A percentile compares a stretch with the other conserved stretches of the same genome.
Evolutionary conservation across 495 filamentous ascomycete genomes (phyloP).

Genomic region (Aspergillus incahuasiensis): DNA sequence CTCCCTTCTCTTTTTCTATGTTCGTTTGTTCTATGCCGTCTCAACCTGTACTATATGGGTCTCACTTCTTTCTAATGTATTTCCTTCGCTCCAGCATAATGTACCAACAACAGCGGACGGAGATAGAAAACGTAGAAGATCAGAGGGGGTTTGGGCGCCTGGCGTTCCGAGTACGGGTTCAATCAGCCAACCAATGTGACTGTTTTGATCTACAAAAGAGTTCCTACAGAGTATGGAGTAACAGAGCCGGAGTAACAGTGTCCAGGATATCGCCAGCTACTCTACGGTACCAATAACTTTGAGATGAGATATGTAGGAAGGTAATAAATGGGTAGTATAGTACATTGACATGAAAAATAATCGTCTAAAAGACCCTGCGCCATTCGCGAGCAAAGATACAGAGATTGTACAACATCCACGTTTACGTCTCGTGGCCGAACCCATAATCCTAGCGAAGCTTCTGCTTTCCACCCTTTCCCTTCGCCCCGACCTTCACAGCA

Average conservation of each 20-base stretch:
- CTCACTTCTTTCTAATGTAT: neutral
- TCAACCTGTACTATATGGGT: conserved; percentile 18
- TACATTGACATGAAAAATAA: conserved; percentile 33
- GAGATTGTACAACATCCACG: conserved; percentile 17
- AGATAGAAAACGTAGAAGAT: neutral
- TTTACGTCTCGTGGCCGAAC: neutral
- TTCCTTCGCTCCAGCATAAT: conserved; percentile 4
- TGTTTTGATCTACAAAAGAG: neutral
- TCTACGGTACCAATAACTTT: neutral
- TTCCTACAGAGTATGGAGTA: neutral
- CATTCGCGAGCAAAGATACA: conserved; percentile 31
- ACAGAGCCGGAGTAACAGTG: neutral
- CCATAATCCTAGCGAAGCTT: conserved; percentile 18
- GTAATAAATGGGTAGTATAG: conserved; percentile 24
- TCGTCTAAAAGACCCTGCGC: conserved; percentile 33
- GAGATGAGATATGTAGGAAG: conserved; percentile 22
- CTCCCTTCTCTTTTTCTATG: conserved; percentile 8
- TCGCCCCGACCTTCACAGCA: conserved; percentile 31
- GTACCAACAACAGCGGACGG: neutral
- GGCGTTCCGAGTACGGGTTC: neutral
- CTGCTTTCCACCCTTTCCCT: conserved; percentile 23
- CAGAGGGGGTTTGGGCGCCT: neutral
- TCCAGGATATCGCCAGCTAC: neutral
- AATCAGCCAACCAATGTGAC: neutral
- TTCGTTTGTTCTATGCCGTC: conserved; percentile 1